phyloP scores from a whole-genome alignment of 495 filamentous ascomycete species.

The Hypoxylon fuscum region DNA sequence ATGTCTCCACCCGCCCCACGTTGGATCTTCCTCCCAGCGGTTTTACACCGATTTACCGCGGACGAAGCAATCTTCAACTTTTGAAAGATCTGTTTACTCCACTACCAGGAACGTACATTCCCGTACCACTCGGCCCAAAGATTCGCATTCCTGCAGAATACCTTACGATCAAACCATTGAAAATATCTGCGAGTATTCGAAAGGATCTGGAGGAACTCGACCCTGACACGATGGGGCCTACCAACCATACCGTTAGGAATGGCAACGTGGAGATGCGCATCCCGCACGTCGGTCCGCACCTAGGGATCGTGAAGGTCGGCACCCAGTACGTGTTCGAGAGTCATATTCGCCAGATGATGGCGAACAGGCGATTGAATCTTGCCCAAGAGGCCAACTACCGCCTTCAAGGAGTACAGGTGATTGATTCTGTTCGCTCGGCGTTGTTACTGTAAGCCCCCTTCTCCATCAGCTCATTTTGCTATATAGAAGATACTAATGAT shows the following conservation, averaged over 20 bases:
- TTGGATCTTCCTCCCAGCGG: too few species aligned
- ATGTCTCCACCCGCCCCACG: too few species aligned
- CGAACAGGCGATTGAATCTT: constrained; percentile 50
- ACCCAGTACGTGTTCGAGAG: constrained; percentile 54
- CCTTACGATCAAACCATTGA: too few species aligned
- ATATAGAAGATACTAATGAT: not conserved
- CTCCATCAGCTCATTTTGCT: too few species aligned
- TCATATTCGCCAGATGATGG: constrained; percentile 47
- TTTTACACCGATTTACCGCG: too few species aligned
- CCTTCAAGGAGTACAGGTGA: constrained; percentile 32
- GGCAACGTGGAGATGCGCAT: constrained; percentile 10
- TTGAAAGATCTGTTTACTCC: too few species aligned
- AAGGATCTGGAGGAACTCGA: too few species aligned
- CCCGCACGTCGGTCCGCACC: constrained; percentile 42
- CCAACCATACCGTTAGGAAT: constrained; percentile 24
- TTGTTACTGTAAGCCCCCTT: constrained; percentile 27
- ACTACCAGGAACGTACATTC: too few species aligned
- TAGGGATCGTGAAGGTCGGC: constrained; percentile 50
- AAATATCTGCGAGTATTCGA: too few species aligned
- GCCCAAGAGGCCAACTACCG: constrained; percentile 43
- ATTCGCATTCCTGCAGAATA: too few species aligned
- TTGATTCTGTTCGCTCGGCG: constrained; percentile 21
- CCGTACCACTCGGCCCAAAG: too few species aligned
- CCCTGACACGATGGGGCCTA: constrained; percentile 37
- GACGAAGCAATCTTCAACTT: too few species aligned